Base-by-base conservation (phyloP, 306 rosid genomes). In the Trifolium subterraneum region DNA sequence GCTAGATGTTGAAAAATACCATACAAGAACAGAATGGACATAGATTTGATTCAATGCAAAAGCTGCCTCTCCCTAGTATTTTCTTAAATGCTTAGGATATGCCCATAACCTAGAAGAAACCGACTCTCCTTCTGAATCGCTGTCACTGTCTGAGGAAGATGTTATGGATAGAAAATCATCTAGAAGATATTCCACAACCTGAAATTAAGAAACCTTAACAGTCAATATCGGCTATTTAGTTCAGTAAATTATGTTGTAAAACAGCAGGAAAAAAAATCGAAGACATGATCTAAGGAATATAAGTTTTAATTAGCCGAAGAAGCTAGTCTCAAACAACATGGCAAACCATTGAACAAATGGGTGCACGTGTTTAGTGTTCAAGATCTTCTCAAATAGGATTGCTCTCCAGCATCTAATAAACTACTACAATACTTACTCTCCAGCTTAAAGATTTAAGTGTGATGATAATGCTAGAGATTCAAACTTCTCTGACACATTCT, bases 101-200 rank as follows among this genome's bases (percentile, higher is more conserved):
- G 89, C 97, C 97, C 98, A 91, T 69, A 89, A 78, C 79, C 86
- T 75, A 11, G 86, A 86, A 71, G 86, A 86, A 68, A 65, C 10
- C 9, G 81, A 7, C 29, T 70, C 88, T 76, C 44, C 85, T 39
- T 91, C 98, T 7, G 87, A 79, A 85, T 91, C 98, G 73, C 86
- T 83, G 55, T 93, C 97, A 64, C 93, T 88, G 70, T 91, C 98
- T 39, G 98, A 89, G 63, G 89, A 93, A 71, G 85, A 71, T 45
- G 50, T 8, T 15, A 75, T 1, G 8, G 65, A 63, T 35, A 80
- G 22, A 33, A 83, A 83, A 80, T 72, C 89, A 74, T 80, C 82
- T 70, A 90, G 52, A 74, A 93, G 54, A 85, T 87, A 93, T 41
- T 79, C 88, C 55, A 75, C 91, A 74, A 88, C 88, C 98, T 93